Base-by-base conservation (phyloP, 148 eudicot genomes). In the Vaccinium macrocarpon region DNA sequence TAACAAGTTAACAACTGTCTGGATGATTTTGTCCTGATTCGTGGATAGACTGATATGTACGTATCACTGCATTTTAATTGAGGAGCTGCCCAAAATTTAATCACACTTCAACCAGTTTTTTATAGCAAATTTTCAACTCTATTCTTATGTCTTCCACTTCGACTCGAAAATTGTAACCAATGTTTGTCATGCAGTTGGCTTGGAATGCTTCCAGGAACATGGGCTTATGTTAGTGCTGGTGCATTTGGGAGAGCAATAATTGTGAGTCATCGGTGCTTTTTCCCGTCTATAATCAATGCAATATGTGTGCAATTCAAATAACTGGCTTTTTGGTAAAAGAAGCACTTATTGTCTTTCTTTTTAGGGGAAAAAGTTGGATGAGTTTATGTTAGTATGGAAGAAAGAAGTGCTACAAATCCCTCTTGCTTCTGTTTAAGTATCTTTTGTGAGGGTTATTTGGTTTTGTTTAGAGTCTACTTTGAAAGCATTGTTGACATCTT, bases 191-290 rank as follows among this genome's bases (percentile, higher is more conserved):
- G 93, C 97, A 97, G 99, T 91, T 97, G 99, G 99, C 83, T 97
- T 82, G 99, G 99, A 75, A 95, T 95, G 99, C 98, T 97, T 82
- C 99, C 98, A 23, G 99, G 99, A 49, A 71, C 96, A 51, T 97
- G 99, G 99, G 99, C 97, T 23, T 97, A 97, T 82, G 99, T 97
- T 42, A 97, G 97, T 82, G 99, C 99, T 42, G 99, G 99, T 81
- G 99, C 99, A 87, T 95, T 97, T 92, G 99, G 99, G 25, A 92
- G 99, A 76, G 97, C 99, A 64, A 92, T 97, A 76, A 88, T 97
- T 86, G 99, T 97, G 88, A 96, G 99, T 93, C 62, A 48, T 64
- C 1, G 3, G n/a, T 62, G 49, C 59, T 62, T 82, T 57, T 5
- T 38, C 53, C 3, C 5, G 3, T 57, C 2, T 29, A 29, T 55